These are phyloP conservation scores for Daedaleopsis sinensis DNA, from an alignment of 768 basidiomycete species.

Conservation along the genomic window DNA sequence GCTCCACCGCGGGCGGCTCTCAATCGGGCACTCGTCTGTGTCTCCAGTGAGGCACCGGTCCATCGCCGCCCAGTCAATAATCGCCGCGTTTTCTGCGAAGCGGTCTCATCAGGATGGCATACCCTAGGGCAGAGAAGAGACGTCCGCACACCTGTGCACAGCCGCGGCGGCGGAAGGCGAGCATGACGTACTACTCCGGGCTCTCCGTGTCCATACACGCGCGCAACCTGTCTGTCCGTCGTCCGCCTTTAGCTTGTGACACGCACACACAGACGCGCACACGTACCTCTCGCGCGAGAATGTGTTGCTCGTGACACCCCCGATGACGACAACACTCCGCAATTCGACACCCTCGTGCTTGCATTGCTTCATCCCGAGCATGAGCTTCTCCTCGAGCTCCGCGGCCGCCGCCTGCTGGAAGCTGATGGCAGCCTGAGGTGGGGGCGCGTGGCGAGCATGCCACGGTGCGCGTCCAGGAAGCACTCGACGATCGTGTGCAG, in stretches of 20 bases:
- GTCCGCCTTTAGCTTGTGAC: not conserved
- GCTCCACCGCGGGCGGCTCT: constrained; percentile 74
- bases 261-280: constrained; percentile 18
- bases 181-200: constrained; percentile 39
- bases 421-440: constrained; percentile 56
- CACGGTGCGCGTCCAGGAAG: constrained; percentile 47
- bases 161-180: constrained; percentile 68
- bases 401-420: constrained; percentile 75
- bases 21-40: constrained; percentile 62
- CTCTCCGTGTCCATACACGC: constrained; percentile 31
- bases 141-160: constrained; percentile 74
- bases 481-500: constrained; percentile 74
- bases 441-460: constrained; percentile 42
- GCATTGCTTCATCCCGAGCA: constrained; percentile 53
- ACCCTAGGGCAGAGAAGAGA: not conserved
- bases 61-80: constrained; percentile 95
- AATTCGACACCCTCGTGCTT: constrained; percentile 45
- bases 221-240: constrained; percentile 34
- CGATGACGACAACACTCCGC: constrained; percentile 76
- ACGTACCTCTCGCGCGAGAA: constrained; percentile 61
- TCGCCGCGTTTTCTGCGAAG: constrained; percentile 85
- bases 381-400: constrained; percentile 78
- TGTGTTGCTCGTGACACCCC: constrained; percentile 90
- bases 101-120: no score
- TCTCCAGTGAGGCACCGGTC: constrained; percentile 69